Conservation (phyloP, 1,284 basidiomycete genomes). For the Ceratobasidium sp. region DNA sequence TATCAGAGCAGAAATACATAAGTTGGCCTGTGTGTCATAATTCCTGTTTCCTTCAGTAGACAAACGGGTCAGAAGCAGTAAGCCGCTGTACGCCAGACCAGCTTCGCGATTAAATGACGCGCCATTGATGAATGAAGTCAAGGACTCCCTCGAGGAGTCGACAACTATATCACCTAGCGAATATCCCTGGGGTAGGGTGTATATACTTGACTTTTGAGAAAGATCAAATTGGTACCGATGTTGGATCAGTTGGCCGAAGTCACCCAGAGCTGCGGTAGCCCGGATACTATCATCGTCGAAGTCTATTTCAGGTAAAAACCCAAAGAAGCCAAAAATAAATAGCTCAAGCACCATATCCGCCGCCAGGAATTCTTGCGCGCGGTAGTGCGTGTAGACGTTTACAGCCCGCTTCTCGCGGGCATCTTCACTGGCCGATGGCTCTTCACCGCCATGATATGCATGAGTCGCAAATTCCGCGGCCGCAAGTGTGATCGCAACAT, state of each 20-base stretch:
- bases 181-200: too few relatives aligned
- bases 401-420: not conserved
- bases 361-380: not conserved
- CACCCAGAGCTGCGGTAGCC: not conserved
- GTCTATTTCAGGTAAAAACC: not conserved
- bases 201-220: too few relatives aligned
- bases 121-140: too few relatives aligned
- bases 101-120: too few relatives aligned
- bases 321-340: not conserved
- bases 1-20: too few relatives aligned
- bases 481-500: not conserved
- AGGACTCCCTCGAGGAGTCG: too few relatives aligned
- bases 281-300: not conserved
- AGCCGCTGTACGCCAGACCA: too few relatives aligned
- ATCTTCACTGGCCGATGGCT: not conserved
- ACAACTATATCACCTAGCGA: too few relatives aligned
- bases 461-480: not conserved
- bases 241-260: not conserved
- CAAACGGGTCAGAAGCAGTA: too few relatives aligned
- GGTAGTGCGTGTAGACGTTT: not conserved
- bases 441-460: not conserved
- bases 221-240: not conserved
- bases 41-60: too few relatives aligned
- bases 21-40: too few relatives aligned
- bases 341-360: not conserved